These are phyloP conservation scores for Fraxinus angustifolia DNA, from an alignment of 305 asterid genomes.

Conservation along the genomic window DNA sequence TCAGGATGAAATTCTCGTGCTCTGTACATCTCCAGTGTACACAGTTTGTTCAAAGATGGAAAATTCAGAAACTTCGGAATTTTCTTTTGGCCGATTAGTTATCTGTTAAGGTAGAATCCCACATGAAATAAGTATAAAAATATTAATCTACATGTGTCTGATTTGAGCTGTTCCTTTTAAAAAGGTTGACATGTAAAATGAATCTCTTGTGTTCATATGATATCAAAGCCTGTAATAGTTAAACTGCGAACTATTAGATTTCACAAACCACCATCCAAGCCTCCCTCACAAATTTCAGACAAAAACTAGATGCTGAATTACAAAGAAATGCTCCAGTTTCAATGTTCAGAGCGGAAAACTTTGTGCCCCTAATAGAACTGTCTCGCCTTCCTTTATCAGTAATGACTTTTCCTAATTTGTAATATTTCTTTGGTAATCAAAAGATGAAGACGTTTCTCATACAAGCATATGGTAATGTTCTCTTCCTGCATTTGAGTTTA, in stretches of 20 bases:
- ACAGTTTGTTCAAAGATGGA: not conserved
- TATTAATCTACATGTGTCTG: not conserved
- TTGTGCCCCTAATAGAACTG: not conserved
- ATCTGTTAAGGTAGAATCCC: not conserved
- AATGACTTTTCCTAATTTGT: not conserved
- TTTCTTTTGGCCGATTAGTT: not conserved
- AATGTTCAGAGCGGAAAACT: not conserved
- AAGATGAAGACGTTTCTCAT: not conserved
- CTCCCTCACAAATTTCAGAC: not conserved
- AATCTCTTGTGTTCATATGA: not conserved
- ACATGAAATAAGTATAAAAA: not conserved
- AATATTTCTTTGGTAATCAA: not conserved
- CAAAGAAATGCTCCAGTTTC: not conserved
- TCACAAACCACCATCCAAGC: not conserved
- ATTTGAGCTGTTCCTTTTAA: not conserved
- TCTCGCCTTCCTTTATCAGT: not conserved
- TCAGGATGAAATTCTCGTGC: not conserved
- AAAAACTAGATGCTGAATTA: not conserved
- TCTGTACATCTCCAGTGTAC: not conserved
- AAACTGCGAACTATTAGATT: not conserved
- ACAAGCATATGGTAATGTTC: not conserved
- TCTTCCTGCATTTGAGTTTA: not conserved
- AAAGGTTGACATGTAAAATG: not conserved
- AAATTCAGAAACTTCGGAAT: not conserved
- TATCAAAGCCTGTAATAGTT: not conserved